Evolutionary conservation across 2,329 filamentous ascomycete genomes (phyloP).

Genomic region (Pseudophaeomoniella oleicola): DNA sequence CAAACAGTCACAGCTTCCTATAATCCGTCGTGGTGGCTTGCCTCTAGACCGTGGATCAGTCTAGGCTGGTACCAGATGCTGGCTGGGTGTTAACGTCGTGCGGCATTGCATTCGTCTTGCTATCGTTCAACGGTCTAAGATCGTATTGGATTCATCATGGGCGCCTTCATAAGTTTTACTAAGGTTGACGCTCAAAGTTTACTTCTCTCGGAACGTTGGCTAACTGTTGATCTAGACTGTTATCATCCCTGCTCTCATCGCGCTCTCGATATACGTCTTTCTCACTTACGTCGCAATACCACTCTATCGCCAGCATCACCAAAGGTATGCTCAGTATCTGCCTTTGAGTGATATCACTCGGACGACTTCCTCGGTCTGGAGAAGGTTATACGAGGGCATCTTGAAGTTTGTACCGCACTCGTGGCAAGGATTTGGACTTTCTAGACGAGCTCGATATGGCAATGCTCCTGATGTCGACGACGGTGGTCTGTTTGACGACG

Average conservation of each 20-base stretch:
- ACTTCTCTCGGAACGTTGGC: no score
- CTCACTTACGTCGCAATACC: slow-evolving; percentile 53
- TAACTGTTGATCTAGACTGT: slow-evolving; percentile 41
- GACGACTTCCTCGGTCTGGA: slow-evolving; percentile 42
- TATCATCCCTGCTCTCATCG: slow-evolving; percentile 55
- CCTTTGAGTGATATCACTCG: slow-evolving; percentile 43
- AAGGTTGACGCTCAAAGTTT: no score
- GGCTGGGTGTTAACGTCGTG: no score
- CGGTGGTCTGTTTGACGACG: slow-evolving; percentile 49
- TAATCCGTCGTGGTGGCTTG: no score
- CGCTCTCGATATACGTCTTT: slow-evolving; percentile 52
- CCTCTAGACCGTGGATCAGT: no score
- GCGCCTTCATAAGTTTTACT: no score
- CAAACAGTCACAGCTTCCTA: no score
- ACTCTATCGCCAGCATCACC: slow-evolving; percentile 53
- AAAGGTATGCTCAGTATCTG: slow-evolving; percentile 60
- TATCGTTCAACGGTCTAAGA: no score
- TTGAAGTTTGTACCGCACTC: slow-evolving; percentile 27
- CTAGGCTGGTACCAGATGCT: no score
- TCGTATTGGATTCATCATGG: no score
- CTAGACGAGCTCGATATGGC: slow-evolving; percentile 15
- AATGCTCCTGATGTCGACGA: slow-evolving; percentile 38
- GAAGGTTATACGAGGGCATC: slow-evolving; percentile 23
- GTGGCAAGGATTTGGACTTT: slow-evolving; percentile 30
- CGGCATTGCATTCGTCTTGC: no score